phyloP scores from a whole-genome alignment of 2,329 filamentous ascomycete species.

The Rutstroemia sp. region DNA sequence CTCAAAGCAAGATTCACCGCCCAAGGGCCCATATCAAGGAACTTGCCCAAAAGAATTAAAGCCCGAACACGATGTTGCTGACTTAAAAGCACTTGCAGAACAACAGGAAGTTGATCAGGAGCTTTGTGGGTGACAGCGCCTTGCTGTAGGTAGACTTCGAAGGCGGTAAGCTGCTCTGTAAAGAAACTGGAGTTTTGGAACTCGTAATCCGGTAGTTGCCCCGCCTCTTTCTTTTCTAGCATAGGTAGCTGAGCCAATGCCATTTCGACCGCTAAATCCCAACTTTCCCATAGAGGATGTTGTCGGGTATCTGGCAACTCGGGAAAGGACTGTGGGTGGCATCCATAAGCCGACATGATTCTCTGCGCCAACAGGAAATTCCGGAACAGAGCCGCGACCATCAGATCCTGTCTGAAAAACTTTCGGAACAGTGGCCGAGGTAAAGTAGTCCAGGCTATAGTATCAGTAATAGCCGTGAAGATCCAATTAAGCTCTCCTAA shows the following conservation, averaged over 20 bases:
- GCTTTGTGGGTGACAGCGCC: conserved; percentile 78
- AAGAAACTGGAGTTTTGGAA: conserved; percentile 96
- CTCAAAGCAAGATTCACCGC: conserved; percentile 96
- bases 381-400: conserved; percentile 96
- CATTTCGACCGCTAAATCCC: conserved; percentile 95
- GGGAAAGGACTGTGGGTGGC: conserved; percentile 87
- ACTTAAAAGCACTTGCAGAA: conserved; percentile 89
- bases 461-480: conserved; percentile 97
- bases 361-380: conserved; percentile 93
- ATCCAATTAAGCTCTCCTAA: conserved; percentile 98
- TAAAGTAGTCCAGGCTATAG: conserved; percentile 95
- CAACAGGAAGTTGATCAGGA: conserved; percentile 91
- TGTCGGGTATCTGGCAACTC: conserved; percentile 90
- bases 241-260: conserved; percentile 83
- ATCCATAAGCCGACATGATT: conserved; percentile 94
- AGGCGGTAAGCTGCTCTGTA: conserved; percentile 91
- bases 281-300: conserved; percentile 93
- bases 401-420: conserved; percentile 92
- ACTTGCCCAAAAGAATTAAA: conserved; percentile 84
- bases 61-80: conserved; percentile 90
- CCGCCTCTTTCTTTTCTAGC: conserved; percentile 70
- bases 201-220: conserved; percentile 61
- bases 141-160: conserved; percentile 86
- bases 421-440: conserved; percentile 90
- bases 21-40: conserved; percentile 93